These are phyloP conservation scores for Pseudonitzschia pungens DNA, from an alignment of 108 stramenopile species.

Conservation along the genomic window DNA sequence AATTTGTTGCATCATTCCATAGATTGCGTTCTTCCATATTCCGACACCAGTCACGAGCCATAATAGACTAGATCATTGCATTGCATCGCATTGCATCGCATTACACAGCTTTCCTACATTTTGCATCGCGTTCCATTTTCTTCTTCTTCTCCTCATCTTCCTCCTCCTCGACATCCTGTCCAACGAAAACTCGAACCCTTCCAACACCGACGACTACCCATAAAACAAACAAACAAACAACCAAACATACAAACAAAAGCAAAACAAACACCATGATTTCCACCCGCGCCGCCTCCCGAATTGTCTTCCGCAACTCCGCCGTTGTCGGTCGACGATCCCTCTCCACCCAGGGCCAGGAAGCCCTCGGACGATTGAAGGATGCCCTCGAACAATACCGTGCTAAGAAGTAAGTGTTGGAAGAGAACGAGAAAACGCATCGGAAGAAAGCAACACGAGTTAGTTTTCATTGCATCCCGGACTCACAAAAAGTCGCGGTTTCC, in stretches of 20 bases:
- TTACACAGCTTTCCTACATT: not conserved
- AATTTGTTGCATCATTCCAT: too few species aligned
- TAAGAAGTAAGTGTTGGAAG: slow-evolving; percentile 18
- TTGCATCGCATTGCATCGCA: not conserved
- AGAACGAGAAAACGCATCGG: not conserved
- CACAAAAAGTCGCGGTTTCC: not conserved
- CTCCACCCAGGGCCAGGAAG: slow-evolving; percentile 3
- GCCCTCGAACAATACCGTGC: slow-evolving; percentile 55
- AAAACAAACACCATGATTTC: not conserved
- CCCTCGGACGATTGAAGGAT: slow-evolving; percentile 34
- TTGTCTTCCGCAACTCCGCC: not conserved
- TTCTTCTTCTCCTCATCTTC: too few species aligned
- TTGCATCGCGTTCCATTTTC: too few species aligned
- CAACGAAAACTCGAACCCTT: too few species aligned
- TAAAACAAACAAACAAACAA: too few species aligned
- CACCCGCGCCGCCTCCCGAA: not conserved
- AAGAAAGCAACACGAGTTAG: not conserved
- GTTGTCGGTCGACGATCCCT: not conserved
- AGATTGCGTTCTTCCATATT: not conserved
- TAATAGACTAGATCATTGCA: not conserved
- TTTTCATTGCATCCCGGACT: not conserved
- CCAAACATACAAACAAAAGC: too few species aligned
- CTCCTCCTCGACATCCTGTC: too few species aligned
- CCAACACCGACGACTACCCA: too few species aligned
- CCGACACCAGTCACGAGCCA: not conserved